phyloP scores from a whole-genome alignment of 106 monocot genomes.

The Triglochin maritima region DNA sequence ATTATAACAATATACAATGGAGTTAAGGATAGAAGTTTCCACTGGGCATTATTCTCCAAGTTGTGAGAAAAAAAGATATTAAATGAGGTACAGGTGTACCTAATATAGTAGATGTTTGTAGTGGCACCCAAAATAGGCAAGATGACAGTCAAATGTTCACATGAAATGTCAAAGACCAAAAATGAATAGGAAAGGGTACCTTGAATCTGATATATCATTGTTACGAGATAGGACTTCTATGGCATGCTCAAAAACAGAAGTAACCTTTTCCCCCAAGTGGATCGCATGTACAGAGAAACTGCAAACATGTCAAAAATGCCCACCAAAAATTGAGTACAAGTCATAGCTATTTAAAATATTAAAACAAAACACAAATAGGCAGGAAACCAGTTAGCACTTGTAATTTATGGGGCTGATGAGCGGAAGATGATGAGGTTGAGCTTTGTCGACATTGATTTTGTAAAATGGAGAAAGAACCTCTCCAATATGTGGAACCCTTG shows the following conservation, averaged over 20 bases:
- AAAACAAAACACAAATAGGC: constrained; percentile 3
- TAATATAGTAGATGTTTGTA: too few relatives aligned
- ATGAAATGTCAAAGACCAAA: too few relatives aligned
- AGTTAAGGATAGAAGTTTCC: too few relatives aligned
- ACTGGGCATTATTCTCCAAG: too few relatives aligned
- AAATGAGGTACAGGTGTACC: too few relatives aligned
- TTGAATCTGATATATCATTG: constrained; percentile 48
- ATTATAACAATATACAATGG: too few relatives aligned
- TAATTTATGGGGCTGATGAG: constrained; percentile 82
- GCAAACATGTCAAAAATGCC: constrained; percentile 18
- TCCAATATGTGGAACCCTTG: constrained; percentile 79
- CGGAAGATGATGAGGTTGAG: constrained; percentile 69
- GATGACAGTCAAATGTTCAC: too few relatives aligned
- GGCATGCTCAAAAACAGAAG: constrained; percentile 79
- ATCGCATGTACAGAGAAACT: constrained; percentile 95
- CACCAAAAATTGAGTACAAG: background rate
- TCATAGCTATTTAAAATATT: background rate
- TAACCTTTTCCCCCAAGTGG: constrained; percentile 83
- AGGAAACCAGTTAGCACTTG: constrained; percentile 39
- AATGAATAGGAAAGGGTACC: constrained; percentile 24
- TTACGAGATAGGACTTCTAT: constrained; percentile 68
- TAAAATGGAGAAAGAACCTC: constrained; percentile 87
- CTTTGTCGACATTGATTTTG: constrained; percentile 58
- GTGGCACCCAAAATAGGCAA: too few relatives aligned
- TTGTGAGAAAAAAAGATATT: too few relatives aligned